These are phyloP conservation scores for Mucor mucedo DNA, from an alignment of 371 early-diverging fungal genomes.

Conservation along the genomic window DNA sequence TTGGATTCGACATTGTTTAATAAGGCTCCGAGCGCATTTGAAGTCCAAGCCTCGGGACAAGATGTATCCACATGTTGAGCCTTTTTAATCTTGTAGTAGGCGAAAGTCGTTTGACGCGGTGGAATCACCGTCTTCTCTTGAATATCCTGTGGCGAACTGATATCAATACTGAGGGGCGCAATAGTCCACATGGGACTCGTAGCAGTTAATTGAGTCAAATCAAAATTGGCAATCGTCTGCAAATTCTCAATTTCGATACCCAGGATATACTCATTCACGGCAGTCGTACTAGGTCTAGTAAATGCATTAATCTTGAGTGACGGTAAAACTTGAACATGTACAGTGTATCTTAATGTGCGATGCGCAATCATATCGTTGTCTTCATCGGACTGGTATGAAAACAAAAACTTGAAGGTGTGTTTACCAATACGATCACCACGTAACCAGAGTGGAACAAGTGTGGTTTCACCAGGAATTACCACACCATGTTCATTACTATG, in stretches of 20 bases:
- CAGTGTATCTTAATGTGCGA: constrained; percentile 68
- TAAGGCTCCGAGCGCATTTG: constrained; percentile 49
- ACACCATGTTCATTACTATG: constrained; percentile 34
- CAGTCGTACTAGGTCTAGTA: constrained; percentile 81
- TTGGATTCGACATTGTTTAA: constrained; percentile 37
- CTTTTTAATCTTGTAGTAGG: constrained; percentile 63
- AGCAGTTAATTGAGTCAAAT: constrained; percentile 73
- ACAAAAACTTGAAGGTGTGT: constrained; percentile 75
- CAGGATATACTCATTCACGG: constrained; percentile 80
- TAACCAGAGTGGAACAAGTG: constrained; percentile 84
- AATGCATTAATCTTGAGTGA: constrained; percentile 93
- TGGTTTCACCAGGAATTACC: constrained; percentile 75
- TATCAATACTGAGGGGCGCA: constrained; percentile 53
- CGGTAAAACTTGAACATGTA: constrained; percentile 73
- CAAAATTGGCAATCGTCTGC: constrained; percentile 63
- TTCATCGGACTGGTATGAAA: constrained; percentile 75
- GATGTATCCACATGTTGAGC: constrained; percentile 7
- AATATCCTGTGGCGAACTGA: constrained; percentile 38
- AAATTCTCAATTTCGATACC: constrained; percentile 89
- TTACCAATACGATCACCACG: constrained; percentile 91
- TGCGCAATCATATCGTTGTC: constrained; percentile 67
- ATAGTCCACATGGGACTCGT: constrained; percentile 78
- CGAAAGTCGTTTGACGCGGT: constrained; percentile 66
- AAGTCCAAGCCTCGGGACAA: constrained; percentile 60
- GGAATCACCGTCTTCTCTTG: constrained; percentile 51